phyloP scores from a whole-genome alignment of 495 filamentous ascomycete species.

The Apodospora peruviana region DNA sequence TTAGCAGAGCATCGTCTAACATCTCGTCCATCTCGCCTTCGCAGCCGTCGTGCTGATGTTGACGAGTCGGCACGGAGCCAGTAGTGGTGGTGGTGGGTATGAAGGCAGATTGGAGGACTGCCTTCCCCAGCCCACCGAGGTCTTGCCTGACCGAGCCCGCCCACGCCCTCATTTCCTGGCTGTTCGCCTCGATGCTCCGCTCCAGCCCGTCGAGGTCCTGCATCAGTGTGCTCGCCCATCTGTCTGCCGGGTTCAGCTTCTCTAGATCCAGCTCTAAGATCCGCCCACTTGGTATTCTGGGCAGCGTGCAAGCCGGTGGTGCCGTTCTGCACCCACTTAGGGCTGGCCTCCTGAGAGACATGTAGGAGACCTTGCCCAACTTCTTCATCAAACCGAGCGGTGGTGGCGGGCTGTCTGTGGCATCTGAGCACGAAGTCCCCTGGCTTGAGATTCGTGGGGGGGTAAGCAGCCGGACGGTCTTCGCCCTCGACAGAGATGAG shows the following conservation, averaged over 20 bases:
- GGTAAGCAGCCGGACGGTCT: slow-evolving; percentile 4
- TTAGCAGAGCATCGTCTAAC: slow-evolving; percentile 4
- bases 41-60: slow-evolving; percentile 4
- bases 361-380: background rate
- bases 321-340: slow-evolving; percentile 1
- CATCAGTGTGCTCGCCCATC: slow-evolving; percentile 15
- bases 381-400: background rate
- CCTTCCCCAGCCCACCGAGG: background rate
- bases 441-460: slow-evolving; percentile 12
- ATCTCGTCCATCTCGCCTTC: slow-evolving; percentile 12
- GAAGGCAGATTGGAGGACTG: slow-evolving; percentile 37
- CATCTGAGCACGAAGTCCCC: slow-evolving; percentile 1
- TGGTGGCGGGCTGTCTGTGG: background rate
- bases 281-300: slow-evolving; percentile 5
- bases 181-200: slow-evolving; percentile 4
- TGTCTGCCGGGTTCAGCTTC: slow-evolving; percentile 12
- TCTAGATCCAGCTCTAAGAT: slow-evolving; percentile 10
- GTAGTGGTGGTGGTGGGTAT: slow-evolving; percentile 54
- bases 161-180: slow-evolving; percentile 5
- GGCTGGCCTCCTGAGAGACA: slow-evolving; percentile 1
- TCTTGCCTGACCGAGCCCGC: slow-evolving; percentile 3
- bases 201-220: slow-evolving; percentile 13
- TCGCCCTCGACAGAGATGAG: slow-evolving; percentile 25
- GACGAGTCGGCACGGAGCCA: slow-evolving; percentile 35
- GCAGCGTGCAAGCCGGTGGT: background rate